A percentile compares a stretch with the other conserved stretches of the same genome.
Conservation (phyloP, 495 filamentous ascomycete species). For the Tuber borchii region DNA sequence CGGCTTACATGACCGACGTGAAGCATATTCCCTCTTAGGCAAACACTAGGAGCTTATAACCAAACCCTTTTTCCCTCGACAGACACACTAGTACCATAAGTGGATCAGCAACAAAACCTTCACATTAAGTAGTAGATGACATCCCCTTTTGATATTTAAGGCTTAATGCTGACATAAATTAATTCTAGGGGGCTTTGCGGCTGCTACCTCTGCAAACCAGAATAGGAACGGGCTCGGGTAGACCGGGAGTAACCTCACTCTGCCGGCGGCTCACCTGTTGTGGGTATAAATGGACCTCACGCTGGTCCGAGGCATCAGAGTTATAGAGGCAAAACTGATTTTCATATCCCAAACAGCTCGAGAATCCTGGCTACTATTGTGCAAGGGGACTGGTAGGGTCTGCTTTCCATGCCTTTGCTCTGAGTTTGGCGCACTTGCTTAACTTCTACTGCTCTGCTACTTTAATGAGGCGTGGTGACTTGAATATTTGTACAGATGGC, state of each 20-base stretch:
- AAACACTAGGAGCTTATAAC: background rate
- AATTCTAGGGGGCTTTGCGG: background rate
- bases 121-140: background rate
- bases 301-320: background rate
- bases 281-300: background rate
- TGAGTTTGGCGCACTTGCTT: background rate
- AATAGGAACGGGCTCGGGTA: background rate
- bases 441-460: background rate
- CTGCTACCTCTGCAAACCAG: background rate
- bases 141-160: background rate
- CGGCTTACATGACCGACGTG: no score
- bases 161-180: background rate
- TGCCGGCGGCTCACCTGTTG: background rate
- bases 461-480: background rate
- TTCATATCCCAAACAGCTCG: background rate
- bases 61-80: background rate
- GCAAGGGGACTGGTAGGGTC: background rate
- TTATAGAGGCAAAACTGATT: background rate
- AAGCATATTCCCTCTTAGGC: no score
- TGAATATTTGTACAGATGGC: background rate
- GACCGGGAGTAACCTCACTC: background rate
- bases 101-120: background rate
- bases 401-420: background rate
- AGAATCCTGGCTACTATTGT: background rate
- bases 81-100: background rate